Conservation (phyloP, 73 alveolate genomes). For the Stentor coeruleus region DNA sequence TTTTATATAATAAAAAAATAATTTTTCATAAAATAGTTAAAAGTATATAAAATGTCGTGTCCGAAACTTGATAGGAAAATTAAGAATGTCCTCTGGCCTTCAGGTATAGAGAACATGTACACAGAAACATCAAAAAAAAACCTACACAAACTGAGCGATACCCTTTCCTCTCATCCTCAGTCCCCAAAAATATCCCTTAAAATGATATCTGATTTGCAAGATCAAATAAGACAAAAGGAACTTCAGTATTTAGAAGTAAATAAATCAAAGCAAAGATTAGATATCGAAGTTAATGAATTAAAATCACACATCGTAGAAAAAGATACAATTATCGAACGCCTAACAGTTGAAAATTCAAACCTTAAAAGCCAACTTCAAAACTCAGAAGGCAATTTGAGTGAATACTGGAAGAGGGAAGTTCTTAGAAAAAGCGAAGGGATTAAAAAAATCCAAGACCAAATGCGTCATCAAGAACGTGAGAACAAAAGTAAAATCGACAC, state of each 20-base stretch:
- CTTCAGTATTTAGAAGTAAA: not conserved
- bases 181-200: not conserved
- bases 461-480: not conserved
- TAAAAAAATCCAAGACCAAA: not conserved
- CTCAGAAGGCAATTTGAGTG: not conserved
- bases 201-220: slow-evolving; percentile 7
- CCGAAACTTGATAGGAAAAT: no score
- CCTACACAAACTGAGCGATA: not conserved
- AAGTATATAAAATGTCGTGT: no score
- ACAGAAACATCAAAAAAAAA: not conserved
- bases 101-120: no score
- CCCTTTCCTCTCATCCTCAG: not conserved
- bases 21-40: no score
- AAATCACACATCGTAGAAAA: not conserved
- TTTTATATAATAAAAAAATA: no score
- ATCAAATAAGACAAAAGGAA: slow-evolving; percentile 17
- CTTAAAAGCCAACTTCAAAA: not conserved
- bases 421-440: not conserved
- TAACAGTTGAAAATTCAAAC: not conserved
- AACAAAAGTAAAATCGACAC: not conserved
- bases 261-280: not conserved
- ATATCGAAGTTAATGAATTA: not conserved
- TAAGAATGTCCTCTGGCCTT: no score
- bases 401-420: not conserved
- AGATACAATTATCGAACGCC: not conserved